Conservation (phyloP, 2,329 filamentous ascomycete genomes). For the Aspergillus viridinutans region DNA sequence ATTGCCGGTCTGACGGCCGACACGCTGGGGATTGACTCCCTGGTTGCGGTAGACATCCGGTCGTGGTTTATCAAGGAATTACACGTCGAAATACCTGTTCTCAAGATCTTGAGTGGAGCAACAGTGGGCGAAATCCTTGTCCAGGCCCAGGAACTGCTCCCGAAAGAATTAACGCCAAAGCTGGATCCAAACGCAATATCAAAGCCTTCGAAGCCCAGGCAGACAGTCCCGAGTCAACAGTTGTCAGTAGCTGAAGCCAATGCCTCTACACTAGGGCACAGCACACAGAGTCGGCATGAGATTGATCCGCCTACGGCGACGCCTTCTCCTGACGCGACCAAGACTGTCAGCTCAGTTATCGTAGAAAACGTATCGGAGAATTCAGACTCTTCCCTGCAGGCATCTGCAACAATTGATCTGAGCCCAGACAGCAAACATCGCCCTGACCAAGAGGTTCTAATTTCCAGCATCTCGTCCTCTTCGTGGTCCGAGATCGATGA, state of each 20-base stretch:
- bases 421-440: background rate
- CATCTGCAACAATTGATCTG: background rate
- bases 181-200: background rate
- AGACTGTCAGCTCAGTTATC: too few relatives aligned
- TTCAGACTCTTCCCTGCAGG: background rate
- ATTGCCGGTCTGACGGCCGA: background rate
- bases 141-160: background rate
- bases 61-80: background rate
- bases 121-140: background rate
- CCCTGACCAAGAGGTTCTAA: background rate
- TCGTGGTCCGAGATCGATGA: background rate
- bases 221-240: background rate
- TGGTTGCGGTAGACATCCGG: background rate
- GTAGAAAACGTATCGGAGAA: background rate
- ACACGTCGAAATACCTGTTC: background rate
- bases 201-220: background rate
- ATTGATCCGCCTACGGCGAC: background rate
- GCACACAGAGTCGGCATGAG: background rate
- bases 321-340: too few relatives aligned
- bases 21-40: background rate
- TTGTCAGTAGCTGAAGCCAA: background rate
- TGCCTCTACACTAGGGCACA: background rate
- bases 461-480: background rate
- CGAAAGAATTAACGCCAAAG: background rate
- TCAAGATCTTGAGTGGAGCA: background rate